Evolutionary conservation across 306 rosid species (phyloP).

Genomic region (Vigna radiata): DNA sequence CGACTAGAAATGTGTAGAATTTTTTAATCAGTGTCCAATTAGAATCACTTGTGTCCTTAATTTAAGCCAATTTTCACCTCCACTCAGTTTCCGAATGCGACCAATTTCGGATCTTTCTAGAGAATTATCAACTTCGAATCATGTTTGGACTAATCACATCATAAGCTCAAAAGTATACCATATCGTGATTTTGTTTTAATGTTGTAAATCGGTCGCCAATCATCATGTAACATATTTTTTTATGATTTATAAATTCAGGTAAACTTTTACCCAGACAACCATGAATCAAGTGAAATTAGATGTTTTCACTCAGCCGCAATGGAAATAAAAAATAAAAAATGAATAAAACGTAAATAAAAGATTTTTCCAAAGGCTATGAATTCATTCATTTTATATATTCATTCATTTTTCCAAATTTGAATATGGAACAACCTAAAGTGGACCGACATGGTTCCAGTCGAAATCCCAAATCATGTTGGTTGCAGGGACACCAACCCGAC

Average conservation of each 20-base stretch:
- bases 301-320: no score
- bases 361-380: no score
- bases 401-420: not conserved
- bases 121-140: not conserved
- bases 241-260: no score
- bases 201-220: no score
- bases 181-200: no score
- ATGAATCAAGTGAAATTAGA: no score
- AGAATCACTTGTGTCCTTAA: slow-evolving; percentile 6
- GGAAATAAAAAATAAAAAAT: no score
- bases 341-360: no score
- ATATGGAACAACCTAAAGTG: not conserved
- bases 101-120: slow-evolving; percentile 35
- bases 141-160: not conserved
- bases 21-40: slow-evolving; percentile 35
- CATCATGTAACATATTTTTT: no score
- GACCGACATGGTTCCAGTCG: slow-evolving; percentile 14
- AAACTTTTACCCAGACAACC: no score
- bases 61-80: slow-evolving; percentile 21
- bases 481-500: slow-evolving; percentile 26
- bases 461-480: not conserved
- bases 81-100: slow-evolving; percentile 28
- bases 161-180: no score
- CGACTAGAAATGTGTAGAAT: slow-evolving; percentile 20
- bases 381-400: not conserved